These are phyloP conservation scores for Russula ochroleuca DNA, from an alignment of 768 basidiomycete genomes.

Conservation along the genomic window DNA sequence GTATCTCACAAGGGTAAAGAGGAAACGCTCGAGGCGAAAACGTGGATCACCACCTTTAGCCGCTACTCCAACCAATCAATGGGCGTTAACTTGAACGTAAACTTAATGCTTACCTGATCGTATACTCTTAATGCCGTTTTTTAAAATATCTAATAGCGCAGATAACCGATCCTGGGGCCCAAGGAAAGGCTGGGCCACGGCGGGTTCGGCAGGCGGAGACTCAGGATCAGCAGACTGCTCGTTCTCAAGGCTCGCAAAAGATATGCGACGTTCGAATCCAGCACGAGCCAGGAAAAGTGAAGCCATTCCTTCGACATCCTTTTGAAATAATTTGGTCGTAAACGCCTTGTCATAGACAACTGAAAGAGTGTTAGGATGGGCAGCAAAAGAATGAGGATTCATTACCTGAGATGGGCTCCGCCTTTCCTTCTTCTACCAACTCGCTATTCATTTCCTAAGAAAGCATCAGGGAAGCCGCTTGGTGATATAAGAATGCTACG, in stretches of 20 bases:
- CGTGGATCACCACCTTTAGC: slow-evolving; percentile 68
- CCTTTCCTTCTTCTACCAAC: slow-evolving; percentile 19
- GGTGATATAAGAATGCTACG: slow-evolving; percentile 25
- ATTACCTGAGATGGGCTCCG: slow-evolving; percentile 22
- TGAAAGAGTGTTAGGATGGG: background rate
- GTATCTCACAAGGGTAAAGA: slow-evolving; percentile 65
- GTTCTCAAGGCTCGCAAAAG: slow-evolving; percentile 2
- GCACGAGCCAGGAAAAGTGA: slow-evolving; percentile 25
- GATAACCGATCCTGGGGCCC: slow-evolving; percentile 46
- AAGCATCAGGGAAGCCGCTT: background rate
- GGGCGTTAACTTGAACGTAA: background rate
- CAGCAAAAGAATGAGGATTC: background rate
- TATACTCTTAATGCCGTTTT: slow-evolving; percentile 15
- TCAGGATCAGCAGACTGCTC: slow-evolving; percentile 1
- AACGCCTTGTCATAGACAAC: slow-evolving; percentile 25
- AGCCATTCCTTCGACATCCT: slow-evolving; percentile 26
- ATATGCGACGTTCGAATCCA: slow-evolving; percentile 25
- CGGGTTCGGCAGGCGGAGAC: slow-evolving; percentile 2
- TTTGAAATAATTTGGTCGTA: slow-evolving; percentile 21
- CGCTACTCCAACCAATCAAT: slow-evolving; percentile 37
- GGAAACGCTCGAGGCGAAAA: slow-evolving; percentile 77
- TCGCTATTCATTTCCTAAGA: slow-evolving; percentile 10
- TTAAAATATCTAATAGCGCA: slow-evolving; percentile 45
- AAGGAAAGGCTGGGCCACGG: slow-evolving; percentile 29
- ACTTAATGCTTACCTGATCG: slow-evolving; percentile 10